phyloP scores from a whole-genome alignment of 768 basidiomycete genomes.

The Amanita subjunquillea region DNA sequence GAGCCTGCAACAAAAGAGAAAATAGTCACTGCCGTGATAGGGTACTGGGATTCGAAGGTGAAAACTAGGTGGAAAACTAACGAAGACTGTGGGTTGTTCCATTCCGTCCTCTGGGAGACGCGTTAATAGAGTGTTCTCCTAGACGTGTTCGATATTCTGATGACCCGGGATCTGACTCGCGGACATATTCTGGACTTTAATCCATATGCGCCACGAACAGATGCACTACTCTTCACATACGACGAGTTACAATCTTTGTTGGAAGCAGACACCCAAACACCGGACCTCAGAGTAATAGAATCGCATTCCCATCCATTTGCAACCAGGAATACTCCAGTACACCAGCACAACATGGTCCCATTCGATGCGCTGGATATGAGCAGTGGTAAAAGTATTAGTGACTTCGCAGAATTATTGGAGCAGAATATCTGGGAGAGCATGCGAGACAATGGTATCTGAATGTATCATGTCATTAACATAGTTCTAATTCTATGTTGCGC shows the following conservation, averaged over 20 bases:
- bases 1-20: slow-evolving; percentile 41
- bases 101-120: background rate
- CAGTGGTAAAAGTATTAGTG: slow-evolving; percentile 57
- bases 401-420: slow-evolving; percentile 63
- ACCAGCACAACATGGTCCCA: slow-evolving; percentile 88
- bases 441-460: slow-evolving; percentile 2
- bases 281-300: slow-evolving; percentile 58
- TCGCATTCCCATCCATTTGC: slow-evolving; percentile 65
- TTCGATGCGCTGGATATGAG: slow-evolving; percentile 79
- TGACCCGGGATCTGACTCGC: slow-evolving; percentile 68
- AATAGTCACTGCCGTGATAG: slow-evolving; percentile 39
- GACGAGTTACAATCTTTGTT: slow-evolving; percentile 50
- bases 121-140: slow-evolving; percentile 4
- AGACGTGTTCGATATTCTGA: slow-evolving; percentile 84
- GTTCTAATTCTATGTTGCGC: background rate
- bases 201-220: slow-evolving; percentile 80
- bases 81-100: slow-evolving; percentile 49
- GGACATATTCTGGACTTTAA: slow-evolving; percentile 89
- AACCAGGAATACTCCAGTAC: slow-evolving; percentile 53
- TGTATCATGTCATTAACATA: background rate
- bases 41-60: slow-evolving; percentile 66
- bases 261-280: slow-evolving; percentile 9
- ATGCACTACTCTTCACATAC: slow-evolving; percentile 79
- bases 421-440: slow-evolving; percentile 35
- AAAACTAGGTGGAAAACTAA: slow-evolving; percentile 44